phyloP scores from a whole-genome alignment of 768 basidiomycete genomes.

The Boletus speciosus region DNA sequence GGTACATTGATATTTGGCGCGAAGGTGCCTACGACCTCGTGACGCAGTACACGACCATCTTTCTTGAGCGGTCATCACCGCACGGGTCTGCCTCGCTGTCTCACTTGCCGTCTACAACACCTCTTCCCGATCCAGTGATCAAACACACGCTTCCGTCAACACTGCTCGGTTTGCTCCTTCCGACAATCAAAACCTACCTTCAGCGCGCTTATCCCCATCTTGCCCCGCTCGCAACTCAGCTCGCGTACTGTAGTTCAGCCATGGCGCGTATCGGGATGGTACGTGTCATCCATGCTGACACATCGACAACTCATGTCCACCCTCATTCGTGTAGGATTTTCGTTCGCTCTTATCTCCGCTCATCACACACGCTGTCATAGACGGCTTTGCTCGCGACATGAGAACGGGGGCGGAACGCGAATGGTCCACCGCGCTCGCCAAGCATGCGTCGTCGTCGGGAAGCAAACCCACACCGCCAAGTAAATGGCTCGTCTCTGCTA shows the following conservation, averaged over 20 bases:
- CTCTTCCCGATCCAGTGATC: conserved; percentile 28
- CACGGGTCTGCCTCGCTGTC: conserved; percentile 17
- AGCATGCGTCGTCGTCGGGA: conserved; percentile 7
- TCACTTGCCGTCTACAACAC: conserved; percentile 15
- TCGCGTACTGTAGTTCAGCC: conserved; percentile 89
- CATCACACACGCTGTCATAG: conserved; percentile 60
- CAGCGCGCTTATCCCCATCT: conserved; percentile 56
- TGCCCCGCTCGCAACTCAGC: conserved; percentile 87
- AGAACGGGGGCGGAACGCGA: conserved; percentile 26
- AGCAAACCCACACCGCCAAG: conserved; percentile 37
- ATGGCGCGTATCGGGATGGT: conserved; percentile 89
- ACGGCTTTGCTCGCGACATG: conserved; percentile 49
- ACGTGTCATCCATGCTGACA: conserved; percentile 3
- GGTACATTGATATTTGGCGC: conserved; percentile 86
- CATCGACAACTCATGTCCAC: background rate
- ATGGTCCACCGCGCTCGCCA: conserved; percentile 35
- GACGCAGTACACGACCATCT: conserved; percentile 86
- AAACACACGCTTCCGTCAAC: conserved; percentile 30
- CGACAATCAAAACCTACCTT: conserved; percentile 59
- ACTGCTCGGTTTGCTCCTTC: conserved; percentile 52
- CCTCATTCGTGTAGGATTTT: conserved; percentile 49
- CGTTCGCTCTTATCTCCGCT: conserved; percentile 61
- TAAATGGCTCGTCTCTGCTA: conserved; percentile 46
- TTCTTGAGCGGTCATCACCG: conserved; percentile 62
- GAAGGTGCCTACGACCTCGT: conserved; percentile 92